Base-by-base conservation (phyloP, 352 stramenopile species). In the Pythium vanterpoolii region DNA sequence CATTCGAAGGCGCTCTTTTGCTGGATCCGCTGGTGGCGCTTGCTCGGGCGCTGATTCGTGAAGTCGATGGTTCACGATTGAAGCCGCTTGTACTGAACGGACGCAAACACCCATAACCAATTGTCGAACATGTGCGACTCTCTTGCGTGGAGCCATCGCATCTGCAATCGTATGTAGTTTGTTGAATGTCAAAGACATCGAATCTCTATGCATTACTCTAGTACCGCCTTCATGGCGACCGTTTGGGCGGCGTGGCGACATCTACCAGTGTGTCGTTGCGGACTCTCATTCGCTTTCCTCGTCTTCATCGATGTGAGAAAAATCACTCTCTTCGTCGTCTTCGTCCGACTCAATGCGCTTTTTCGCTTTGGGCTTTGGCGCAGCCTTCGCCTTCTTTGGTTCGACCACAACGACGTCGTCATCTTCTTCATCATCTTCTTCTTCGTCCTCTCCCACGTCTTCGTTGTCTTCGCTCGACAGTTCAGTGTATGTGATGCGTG, bases 261-360 rank as follows among this genome's bases (percentile, higher is more conserved):
- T 64, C 11, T 51, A 24, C 5, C 11, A n/a, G n/a, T n/a, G n/a
- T 18, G 34, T 14, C 28, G 11, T 33, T 16, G n/a, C 26, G 40
- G 57, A 75, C 24, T 81, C 71, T 53, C 79, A 87, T 49, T 90
- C 83, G 49, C 76, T 88, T 50, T 84, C 79, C 9, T 84, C 75
- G 31, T 66, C 58, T 16, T 63, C 56, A 16, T 63, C 46, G 30
- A 73, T 72, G 39, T 78, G 69, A 16, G 68, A 75, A 38, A 86
- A 68, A 11, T 81, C 79, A 43, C 78, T 87, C 27, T 60, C 76
- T 4, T 87, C 77, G 31, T 77, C 69, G 5, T 64, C 55, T 1
- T 76, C 62, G 9, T 69, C 55, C 19, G 56, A 65, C 16, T 56
- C 49, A 31, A 62, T 43, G 8, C 50, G 48, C 27, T 65, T 70